A percentile compares a stretch with the other conserved stretches of the same genome.
Evolutionary conservation across 495 filamentous ascomycete genomes (phyloP).

Genomic region (Chaetomium fimeti): DNA sequence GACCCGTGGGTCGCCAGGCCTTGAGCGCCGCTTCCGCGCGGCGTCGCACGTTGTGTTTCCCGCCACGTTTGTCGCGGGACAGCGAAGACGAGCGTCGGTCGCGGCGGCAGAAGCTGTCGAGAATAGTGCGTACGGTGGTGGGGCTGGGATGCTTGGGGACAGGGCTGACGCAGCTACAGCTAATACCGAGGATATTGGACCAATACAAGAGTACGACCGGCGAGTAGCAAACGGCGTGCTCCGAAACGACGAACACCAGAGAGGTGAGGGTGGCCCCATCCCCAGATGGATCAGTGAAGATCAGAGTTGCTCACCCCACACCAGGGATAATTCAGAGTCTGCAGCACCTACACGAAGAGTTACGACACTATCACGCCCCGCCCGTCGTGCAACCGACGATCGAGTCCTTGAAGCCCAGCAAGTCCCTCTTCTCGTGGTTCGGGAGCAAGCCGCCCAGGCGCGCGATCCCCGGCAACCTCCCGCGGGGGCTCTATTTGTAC

Average conservation of each 20-base stretch:
- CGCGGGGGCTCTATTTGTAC: constrained; percentile 90
- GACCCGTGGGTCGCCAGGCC: not conserved
- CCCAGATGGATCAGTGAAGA: not conserved
- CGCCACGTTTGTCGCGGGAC: constrained; percentile 25
- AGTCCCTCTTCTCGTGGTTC: constrained; percentile 73
- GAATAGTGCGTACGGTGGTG: constrained; percentile 29
- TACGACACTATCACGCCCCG: constrained; percentile 69
- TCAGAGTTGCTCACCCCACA: constrained; percentile 5
- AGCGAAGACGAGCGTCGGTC: constrained; percentile 34
- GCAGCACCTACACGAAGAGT: constrained; percentile 83
- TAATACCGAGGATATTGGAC: constrained; percentile 55
- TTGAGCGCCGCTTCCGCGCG: not conserved
- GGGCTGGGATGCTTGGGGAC: no score
- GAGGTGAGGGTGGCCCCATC: constrained; percentile 57
- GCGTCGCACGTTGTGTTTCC: constrained; percentile 22
- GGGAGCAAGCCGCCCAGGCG: constrained; percentile 40
- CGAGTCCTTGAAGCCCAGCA: constrained; percentile 64
- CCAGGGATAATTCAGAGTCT: constrained; percentile 81
- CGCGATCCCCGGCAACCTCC: constrained; percentile 68
- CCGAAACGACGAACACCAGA: constrained; percentile 84
- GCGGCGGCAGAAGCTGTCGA: constrained; percentile 35
- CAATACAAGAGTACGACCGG: constrained; percentile 80
- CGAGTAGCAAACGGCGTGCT: constrained; percentile 70
- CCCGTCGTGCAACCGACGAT: constrained; percentile 73
- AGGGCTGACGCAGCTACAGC: constrained; percentile 13